Evolutionary conservation across 371 early-diverging fungal genomes (phyloP), one percentile per base, ranked within the genome.

Genomic region (Apophysomyces variabilis): DNA sequence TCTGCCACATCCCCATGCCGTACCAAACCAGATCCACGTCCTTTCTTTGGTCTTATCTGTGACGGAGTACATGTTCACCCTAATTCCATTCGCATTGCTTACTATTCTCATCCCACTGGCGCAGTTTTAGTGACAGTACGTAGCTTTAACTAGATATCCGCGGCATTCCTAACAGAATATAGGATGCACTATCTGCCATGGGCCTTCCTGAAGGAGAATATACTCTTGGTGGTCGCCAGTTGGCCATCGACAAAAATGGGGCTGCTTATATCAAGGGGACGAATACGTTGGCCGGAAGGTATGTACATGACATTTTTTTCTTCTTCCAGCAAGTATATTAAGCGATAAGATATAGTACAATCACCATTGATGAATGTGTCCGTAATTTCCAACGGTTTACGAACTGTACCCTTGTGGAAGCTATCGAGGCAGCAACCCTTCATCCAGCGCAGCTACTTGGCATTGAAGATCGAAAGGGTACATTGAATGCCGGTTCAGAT

Each of bases 21-120:
- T 32, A 58, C 62, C 38, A 77, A 76, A 21, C 77, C 77, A 32
- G 85, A 81, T 56, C 84, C 86, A 57, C 86, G 92, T 38, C 91
- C 92, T n/a, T 91, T 85, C 74, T 93, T 91, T 72, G 93, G 93
- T 36, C 76, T 93, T 57, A 93, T 93, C 65, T 91, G 92, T 66
- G 93, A 93, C 69, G 92, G 92, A 46, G 86, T 91, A 50, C 93
- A 93, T 66, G 91, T 90, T 13, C 92, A 93, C 62, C 93, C 92
- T 41, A 91, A 92, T 71, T 91, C 91, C 12, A 83, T 92, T 43
- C 90, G 90, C 72, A 91, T 93, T 35, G 93, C 93, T 38, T 92
- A 93, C 74, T 86, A 89, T 57, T 87, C 91, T 12, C 92, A 93
- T 65, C 93, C 93, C 1, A 72, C 78, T 36, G 93, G 92, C 12